A percentile compares a stretch with the other conserved stretches of the same genome.
phyloP scores from a whole-genome alignment of 73 alveolate species.

The Tetrahymena thermophila region DNA sequence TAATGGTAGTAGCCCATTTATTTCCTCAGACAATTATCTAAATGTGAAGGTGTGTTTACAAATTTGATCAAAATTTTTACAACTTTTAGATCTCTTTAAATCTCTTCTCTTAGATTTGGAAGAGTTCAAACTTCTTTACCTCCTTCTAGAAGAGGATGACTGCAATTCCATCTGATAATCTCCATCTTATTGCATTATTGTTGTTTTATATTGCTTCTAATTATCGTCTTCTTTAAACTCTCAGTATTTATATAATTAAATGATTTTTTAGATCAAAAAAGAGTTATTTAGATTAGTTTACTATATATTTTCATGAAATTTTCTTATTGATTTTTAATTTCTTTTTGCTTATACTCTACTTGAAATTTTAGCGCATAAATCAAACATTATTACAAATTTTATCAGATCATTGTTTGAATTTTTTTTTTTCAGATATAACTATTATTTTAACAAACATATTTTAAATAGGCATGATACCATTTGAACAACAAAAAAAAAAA shows the following conservation, averaged over 20 bases:
- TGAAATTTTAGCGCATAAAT: background rate
- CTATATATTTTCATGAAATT: background rate
- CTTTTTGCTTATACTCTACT: background rate
- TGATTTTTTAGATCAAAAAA: background rate
- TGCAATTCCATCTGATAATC: background rate
- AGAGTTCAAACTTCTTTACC: background rate
- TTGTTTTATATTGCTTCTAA: background rate
- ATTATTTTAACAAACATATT: background rate
- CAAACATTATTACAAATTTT: background rate
- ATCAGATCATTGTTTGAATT: background rate
- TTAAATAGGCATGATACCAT: background rate
- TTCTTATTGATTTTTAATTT: background rate
- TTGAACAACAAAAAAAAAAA: background rate
- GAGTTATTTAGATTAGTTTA: background rate
- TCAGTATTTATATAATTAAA: background rate
- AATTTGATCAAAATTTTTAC: background rate
- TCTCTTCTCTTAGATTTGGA: background rate
- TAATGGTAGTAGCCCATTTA: background rate
- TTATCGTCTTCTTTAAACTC: background rate
- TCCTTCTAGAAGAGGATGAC: background rate
- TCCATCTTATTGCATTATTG: background rate
- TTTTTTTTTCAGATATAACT: background rate
- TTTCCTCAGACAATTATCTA: background rate
- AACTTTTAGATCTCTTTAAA: background rate
- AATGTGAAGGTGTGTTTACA: background rate